Percentiles rank a stretch among this genome's conserved stretches.
These are phyloP conservation scores for Trichoderma arundinaceum DNA, from an alignment of 2,329 filamentous ascomycete species.

Conservation along the genomic window DNA sequence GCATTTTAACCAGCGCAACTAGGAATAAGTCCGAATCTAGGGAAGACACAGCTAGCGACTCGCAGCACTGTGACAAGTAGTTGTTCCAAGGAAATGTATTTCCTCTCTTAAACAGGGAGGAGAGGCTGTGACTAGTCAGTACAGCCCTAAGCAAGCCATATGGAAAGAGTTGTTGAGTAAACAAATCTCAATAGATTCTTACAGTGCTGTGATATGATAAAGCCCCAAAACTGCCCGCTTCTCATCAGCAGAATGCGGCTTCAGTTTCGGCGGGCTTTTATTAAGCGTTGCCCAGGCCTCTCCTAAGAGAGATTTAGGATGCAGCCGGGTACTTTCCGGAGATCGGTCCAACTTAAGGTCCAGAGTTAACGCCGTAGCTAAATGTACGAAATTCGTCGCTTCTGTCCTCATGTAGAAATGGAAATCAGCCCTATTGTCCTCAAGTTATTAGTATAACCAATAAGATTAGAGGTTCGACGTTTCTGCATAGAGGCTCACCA, in stretches of 20 bases:
- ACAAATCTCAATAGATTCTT: slow-evolving; percentile 12
- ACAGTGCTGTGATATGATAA: slow-evolving; percentile 48
- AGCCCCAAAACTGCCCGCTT: slow-evolving; percentile 49
- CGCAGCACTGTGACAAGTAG: slow-evolving; percentile 46
- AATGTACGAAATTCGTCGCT: slow-evolving; percentile 47
- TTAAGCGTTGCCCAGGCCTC: slow-evolving; percentile 42
- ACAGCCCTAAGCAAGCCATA: too few species aligned
- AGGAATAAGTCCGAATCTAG: slow-evolving; percentile 44
- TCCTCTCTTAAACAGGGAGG: slow-evolving; percentile 43
- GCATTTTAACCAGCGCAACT: slow-evolving; percentile 44
- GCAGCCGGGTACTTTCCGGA: slow-evolving; percentile 35
- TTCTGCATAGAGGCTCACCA: slow-evolving; percentile 41
- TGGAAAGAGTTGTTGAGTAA: background rate
- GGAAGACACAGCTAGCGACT: slow-evolving; percentile 40
- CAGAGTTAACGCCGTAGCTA: slow-evolving; percentile 47
- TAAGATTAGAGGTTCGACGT: background rate
- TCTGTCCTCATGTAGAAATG: slow-evolving; percentile 47
- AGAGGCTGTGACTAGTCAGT: slow-evolving; percentile 33
- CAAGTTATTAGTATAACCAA: background rate
- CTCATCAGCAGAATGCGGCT: slow-evolving; percentile 43
- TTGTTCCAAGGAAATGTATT: slow-evolving; percentile 42
- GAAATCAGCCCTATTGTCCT: slow-evolving; percentile 45
- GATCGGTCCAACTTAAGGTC: slow-evolving; percentile 48
- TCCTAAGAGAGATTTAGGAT: slow-evolving; percentile 41
- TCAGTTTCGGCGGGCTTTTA: slow-evolving; percentile 32